Conservation (phyloP, 345 rosid genomes). For the Barbarea vulgaris region DNA sequence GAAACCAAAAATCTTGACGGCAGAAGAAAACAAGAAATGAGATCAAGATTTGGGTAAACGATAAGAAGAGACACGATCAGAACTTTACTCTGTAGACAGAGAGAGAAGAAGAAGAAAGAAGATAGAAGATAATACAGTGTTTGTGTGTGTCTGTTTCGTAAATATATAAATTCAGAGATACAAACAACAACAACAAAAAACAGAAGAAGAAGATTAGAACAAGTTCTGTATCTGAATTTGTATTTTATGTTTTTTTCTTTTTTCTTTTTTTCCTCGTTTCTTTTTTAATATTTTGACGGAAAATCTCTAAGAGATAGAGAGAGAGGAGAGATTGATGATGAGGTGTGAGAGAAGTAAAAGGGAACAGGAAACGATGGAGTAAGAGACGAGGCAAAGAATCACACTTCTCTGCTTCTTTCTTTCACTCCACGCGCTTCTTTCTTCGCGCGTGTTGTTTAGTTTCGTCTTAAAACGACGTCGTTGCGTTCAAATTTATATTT, state of each 20-base stretch:
- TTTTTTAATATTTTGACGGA: constrained; percentile 22
- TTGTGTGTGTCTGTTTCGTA: constrained; percentile 18
- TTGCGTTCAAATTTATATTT: not conserved
- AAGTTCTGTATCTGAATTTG: constrained; percentile 18
- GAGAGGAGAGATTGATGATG: too few relatives aligned
- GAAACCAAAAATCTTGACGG: constrained; percentile 8
- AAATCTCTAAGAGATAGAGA: constrained; percentile 25
- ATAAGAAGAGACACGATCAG: constrained; percentile 55
- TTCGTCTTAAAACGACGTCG: constrained; percentile 9
- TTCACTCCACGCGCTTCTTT: constrained; percentile 18
- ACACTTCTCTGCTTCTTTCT: constrained; percentile 29
- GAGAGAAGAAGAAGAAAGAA: constrained; percentile 22
- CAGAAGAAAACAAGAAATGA: constrained; percentile 43
- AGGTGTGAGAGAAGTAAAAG: constrained; percentile 39
- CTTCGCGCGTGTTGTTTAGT: not conserved
- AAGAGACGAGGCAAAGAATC: constrained; percentile 51
- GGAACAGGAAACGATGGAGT: constrained; percentile 55
- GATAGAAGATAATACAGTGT: constrained; percentile 31
- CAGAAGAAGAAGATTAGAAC: constrained; percentile 2
- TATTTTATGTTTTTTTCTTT: constrained; percentile 11
- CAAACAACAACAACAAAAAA: not conserved
- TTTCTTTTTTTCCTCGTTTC: not conserved
- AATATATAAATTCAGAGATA: constrained; percentile 28
- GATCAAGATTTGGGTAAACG: constrained; percentile 41
- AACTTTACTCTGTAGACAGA: constrained; percentile 49